Conservation (phyloP, 306 rosid genomes). For the Lathyrus tuberosus region DNA sequence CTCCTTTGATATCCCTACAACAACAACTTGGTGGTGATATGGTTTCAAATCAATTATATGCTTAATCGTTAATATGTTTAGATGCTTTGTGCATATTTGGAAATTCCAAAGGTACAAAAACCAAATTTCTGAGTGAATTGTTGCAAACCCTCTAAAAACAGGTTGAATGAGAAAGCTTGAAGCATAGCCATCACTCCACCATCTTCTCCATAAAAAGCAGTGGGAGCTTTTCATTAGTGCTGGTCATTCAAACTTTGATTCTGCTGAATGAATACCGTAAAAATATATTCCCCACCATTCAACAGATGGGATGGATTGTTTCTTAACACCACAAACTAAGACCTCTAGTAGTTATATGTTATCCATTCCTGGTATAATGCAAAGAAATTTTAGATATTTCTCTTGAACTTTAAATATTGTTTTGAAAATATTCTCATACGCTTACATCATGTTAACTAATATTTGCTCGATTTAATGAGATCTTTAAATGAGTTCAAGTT, state of each 20-base stretch:
- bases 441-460: neutral
- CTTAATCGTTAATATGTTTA: neutral
- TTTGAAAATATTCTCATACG: neutral
- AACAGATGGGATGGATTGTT: slow-evolving; percentile 29
- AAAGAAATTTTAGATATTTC: neutral
- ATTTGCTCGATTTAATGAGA: slow-evolving; percentile 9
- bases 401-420: slow-evolving; percentile 3
- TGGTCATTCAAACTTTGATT: slow-evolving; percentile 37
- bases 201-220: slow-evolving; percentile 23
- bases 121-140: neutral
- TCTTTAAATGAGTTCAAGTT: neutral
- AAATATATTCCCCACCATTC: slow-evolving; percentile 31
- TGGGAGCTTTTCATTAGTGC: slow-evolving; percentile 35
- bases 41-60: neutral
- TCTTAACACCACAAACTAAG: slow-evolving; percentile 30
- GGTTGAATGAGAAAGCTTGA: neutral
- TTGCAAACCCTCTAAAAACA: neutral
- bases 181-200: neutral
- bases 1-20: no score
- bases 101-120: neutral
- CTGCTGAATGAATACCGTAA: slow-evolving; percentile 29
- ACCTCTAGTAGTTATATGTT: slow-evolving; percentile 18
- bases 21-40: neutral
- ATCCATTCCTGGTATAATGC: slow-evolving; percentile 22
- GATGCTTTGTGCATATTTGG: neutral